A percentile compares a stretch with the other conserved stretches of the same genome.
phyloP scores from a whole-genome alignment of 331 rosid species.

The Cydonia oblonga region DNA sequence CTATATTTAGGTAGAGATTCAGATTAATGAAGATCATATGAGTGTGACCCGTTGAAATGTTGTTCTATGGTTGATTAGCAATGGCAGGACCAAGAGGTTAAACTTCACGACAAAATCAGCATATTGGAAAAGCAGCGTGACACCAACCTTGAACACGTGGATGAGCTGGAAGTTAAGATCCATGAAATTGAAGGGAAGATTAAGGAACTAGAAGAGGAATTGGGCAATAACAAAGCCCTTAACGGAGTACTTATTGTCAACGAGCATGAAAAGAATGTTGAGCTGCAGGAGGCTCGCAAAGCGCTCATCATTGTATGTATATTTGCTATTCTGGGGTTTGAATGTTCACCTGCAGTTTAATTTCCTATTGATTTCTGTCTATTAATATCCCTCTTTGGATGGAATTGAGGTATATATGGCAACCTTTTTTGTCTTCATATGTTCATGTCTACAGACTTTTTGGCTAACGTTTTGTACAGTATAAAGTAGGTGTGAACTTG shows the following conservation, averaged over 20 bases:
- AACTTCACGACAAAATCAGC: slow-evolving; percentile 30
- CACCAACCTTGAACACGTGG: neutral
- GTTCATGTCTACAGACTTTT: neutral
- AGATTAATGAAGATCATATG: slow-evolving; percentile 18
- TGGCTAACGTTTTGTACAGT: neutral
- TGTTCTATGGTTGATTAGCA: neutral
- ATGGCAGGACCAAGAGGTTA: slow-evolving; percentile 45
- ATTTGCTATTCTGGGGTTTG: neutral
- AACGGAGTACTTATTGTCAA: neutral
- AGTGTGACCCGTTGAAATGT: neutral
- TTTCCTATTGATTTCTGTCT: neutral
- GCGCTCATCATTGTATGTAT: neutral
- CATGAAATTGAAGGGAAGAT: slow-evolving; percentile 41
- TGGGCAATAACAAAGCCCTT: slow-evolving; percentile 10
- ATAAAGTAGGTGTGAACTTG: neutral
- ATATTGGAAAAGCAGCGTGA: slow-evolving; percentile 54
- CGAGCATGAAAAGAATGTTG: neutral
- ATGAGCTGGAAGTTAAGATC: neutral
- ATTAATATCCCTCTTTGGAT: too few species aligned
- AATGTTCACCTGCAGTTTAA: too few species aligned
- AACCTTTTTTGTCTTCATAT: too few species aligned
- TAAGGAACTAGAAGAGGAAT: slow-evolving; percentile 39
- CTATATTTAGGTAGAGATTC: neutral
- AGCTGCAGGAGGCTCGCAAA: neutral
- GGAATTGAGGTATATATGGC: too few species aligned